Evolutionary conservation across 331 rosid genomes (phyloP).

Genomic region (Quercus phellos): DNA sequence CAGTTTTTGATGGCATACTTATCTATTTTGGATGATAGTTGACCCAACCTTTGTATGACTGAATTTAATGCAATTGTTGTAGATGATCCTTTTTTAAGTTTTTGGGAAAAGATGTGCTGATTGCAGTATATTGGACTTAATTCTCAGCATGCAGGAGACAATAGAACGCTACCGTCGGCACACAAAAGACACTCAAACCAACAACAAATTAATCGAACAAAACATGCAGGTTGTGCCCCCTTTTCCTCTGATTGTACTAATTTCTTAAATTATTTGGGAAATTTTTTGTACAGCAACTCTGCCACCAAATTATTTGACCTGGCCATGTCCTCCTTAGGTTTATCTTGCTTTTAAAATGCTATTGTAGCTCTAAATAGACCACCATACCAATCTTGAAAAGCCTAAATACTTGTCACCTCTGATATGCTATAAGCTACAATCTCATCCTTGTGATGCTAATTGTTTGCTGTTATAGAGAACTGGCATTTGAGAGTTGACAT

Average conservation of each 20-base stretch:
- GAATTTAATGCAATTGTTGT: too few species aligned
- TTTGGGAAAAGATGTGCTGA: background rate
- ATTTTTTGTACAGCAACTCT: background rate
- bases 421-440: background rate
- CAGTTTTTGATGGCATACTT: background rate
- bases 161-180: slow-evolving; percentile 67
- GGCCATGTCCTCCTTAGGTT: background rate
- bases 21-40: too few species aligned
- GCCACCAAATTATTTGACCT: background rate
- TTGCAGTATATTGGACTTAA: background rate
- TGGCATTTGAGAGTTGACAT: background rate
- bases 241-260: background rate
- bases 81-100: too few species aligned
- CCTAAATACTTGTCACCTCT: background rate
- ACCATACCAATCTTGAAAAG: background rate
- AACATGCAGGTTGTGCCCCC: slow-evolving; percentile 44
- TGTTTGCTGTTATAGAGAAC: background rate
- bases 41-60: too few species aligned
- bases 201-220: slow-evolving; percentile 37
- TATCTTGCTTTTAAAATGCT: background rate
- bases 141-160: slow-evolving; percentile 51
- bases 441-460: background rate
- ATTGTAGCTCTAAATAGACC: background rate
- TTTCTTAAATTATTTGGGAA: background rate
- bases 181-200: slow-evolving; percentile 26